A percentile compares a stretch with the other conserved stretches of the same genome.
phyloP scores from a whole-genome alignment of 2,329 filamentous ascomycete species.

The Aspergillus puulaauensis region DNA sequence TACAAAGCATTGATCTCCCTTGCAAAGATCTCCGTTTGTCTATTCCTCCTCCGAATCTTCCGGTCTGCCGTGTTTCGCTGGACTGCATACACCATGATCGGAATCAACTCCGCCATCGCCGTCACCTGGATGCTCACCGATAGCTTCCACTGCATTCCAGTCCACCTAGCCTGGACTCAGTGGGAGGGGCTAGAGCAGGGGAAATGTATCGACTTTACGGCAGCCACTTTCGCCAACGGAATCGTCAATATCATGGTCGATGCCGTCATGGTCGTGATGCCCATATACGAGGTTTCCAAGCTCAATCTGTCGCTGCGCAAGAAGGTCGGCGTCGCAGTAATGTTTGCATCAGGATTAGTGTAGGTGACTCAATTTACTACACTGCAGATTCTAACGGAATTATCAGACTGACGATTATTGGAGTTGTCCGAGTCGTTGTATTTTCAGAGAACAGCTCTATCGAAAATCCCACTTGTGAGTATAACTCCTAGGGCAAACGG shows the following conservation, averaged over 20 bases:
- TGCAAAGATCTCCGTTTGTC: slow-evolving; percentile 25
- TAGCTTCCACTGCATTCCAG: slow-evolving; percentile 19
- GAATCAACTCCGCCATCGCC: slow-evolving; percentile 19
- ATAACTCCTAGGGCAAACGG: background rate
- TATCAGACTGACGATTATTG: background rate
- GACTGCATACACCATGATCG: slow-evolving; percentile 19
- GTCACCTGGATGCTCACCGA: slow-evolving; percentile 20
- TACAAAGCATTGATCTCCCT: slow-evolving; percentile 25
- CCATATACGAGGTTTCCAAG: slow-evolving; percentile 22
- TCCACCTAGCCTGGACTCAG: slow-evolving; percentile 21
- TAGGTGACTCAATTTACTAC: background rate
- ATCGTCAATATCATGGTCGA: slow-evolving; percentile 24
- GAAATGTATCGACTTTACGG: slow-evolving; percentile 21
- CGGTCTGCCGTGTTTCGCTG: slow-evolving; percentile 17
- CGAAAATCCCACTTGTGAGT: background rate
- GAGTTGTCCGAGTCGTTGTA: background rate
- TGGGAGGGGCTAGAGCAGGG: slow-evolving; percentile 16
- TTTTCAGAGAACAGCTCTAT: background rate
- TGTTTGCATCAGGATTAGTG: slow-evolving; percentile 22
- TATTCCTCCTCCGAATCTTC: slow-evolving; percentile 26
- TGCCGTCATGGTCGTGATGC: slow-evolving; percentile 20
- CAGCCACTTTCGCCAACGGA: slow-evolving; percentile 16
- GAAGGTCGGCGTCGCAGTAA: slow-evolving; percentile 18
- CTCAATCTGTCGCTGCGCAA: slow-evolving; percentile 17
- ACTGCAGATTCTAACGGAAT: background rate